A percentile compares a stretch with the other conserved stretches of the same genome.
Conservation (phyloP, 1,284 basidiomycete species). For the Leccinum pallidistipes region DNA sequence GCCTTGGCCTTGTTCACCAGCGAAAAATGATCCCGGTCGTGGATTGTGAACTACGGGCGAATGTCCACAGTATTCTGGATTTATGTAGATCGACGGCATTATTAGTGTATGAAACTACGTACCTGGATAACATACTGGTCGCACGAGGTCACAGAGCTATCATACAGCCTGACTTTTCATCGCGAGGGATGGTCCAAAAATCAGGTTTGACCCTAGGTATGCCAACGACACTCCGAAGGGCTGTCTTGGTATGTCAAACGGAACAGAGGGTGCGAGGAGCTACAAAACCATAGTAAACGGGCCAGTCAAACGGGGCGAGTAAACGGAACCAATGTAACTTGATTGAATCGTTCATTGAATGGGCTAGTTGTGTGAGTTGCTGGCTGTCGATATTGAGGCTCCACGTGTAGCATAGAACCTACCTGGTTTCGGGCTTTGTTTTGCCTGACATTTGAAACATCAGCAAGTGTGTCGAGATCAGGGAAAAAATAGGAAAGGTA, state of each 20-base stretch:
- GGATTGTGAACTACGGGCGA: conserved; percentile 94
- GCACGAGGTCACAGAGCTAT: too few relatives aligned
- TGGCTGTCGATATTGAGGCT: too few relatives aligned
- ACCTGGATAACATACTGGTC: too few relatives aligned
- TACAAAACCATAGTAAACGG: conserved; percentile 31
- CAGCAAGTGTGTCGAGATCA: too few relatives aligned
- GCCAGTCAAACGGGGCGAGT: background rate
- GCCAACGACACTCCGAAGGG: conserved; percentile 78
- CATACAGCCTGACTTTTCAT: conserved; percentile 81
- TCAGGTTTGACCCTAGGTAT: conserved; percentile 87
- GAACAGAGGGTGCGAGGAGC: conserved; percentile 79
- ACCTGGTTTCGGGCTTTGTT: too few relatives aligned
- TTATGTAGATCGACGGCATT: too few relatives aligned
- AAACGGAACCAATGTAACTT: conserved; percentile 42
- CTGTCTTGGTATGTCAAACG: conserved; percentile 63
- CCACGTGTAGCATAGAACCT: too few relatives aligned
- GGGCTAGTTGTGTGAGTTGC: conserved; percentile 31
- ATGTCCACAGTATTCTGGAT: conserved; percentile 64
- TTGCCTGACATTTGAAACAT: too few relatives aligned
- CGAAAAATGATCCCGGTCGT: conserved; percentile 80
- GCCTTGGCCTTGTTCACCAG: conserved; percentile 72
- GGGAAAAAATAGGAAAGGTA: too few relatives aligned
- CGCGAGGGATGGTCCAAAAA: conserved; percentile 71
- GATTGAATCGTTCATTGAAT: conserved; percentile 48
- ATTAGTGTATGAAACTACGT: conserved; percentile 30